phyloP scores from a whole-genome alignment of 2,329 filamentous ascomycete species.

The Lomentospora prolificans region DNA sequence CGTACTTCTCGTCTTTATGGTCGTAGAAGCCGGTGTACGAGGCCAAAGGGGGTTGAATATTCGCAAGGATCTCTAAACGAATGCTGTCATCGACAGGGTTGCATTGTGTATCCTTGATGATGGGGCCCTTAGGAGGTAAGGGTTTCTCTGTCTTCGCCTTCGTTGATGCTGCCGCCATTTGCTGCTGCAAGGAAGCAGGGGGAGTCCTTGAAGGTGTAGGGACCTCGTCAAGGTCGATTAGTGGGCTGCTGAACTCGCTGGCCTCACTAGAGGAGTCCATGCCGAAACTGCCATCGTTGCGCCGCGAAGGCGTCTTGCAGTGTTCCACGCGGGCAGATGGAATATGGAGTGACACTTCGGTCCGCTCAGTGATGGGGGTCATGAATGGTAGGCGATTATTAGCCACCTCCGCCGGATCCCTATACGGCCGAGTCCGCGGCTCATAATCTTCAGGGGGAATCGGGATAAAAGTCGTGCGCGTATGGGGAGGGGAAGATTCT shows the following conservation, averaged over 20 bases:
- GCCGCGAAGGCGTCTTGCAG: conserved; percentile 70
- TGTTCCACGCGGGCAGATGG: conserved; percentile 47
- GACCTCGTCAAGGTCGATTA: conserved; percentile 53
- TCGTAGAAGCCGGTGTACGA: conserved; percentile 75
- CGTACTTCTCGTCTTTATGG: conserved; percentile 52
- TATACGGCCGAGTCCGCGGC: conserved; percentile 67
- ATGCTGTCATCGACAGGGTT: conserved; percentile 79
- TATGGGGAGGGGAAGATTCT: conserved; percentile 32
- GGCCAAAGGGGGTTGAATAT: conserved; percentile 61
- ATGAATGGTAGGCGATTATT: conserved; percentile 95
- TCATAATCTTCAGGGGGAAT: conserved; percentile 81
- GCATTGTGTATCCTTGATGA: conserved; percentile 74
- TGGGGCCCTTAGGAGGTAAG: conserved; percentile 50
- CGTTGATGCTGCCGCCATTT: conserved; percentile 8
- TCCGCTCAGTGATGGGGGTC: conserved; percentile 96
- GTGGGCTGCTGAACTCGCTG: conserved; percentile 59
- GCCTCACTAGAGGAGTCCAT: neutral
- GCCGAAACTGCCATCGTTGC: neutral
- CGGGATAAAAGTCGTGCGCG: conserved; percentile 62
- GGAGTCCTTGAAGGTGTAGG: conserved; percentile 28
- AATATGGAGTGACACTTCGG: conserved; percentile 73
- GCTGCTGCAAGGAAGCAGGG: conserved; percentile 14
- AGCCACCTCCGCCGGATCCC: conserved; percentile 67
- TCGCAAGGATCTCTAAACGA: conserved; percentile 63
- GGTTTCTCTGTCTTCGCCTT: conserved; percentile 26